Evolutionary conservation across 164 flowering plant species (phyloP), one percentile per base, ranked within the genome.

Genomic region (Malania oleifera): DNA sequence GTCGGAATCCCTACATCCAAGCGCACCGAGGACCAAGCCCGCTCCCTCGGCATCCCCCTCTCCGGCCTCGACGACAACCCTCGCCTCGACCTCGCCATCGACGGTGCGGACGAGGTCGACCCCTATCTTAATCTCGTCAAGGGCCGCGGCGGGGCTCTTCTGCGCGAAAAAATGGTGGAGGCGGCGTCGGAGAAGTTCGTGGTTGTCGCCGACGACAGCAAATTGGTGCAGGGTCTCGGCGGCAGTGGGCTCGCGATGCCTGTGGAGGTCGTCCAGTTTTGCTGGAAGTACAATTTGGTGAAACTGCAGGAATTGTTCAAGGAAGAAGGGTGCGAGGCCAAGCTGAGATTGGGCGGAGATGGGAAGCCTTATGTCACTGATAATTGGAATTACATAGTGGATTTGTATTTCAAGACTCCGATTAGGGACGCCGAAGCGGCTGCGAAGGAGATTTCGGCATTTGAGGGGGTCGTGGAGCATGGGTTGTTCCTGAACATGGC

Each of bases 381-480:
- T 67, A 89, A 89, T 54, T 60, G 70, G 13, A 89, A 89, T 59
- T 89, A 84, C 41, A 84, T 89, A 57, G 86, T 89, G 53, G 96
- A 89, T 67, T 80, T 89, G 81, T 86, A 82, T 54, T 89, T 86
- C 66, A 63, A 75, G 75, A 81, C 73, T 27, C 91, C 93, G 14
- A 84, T 89, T 22, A 75, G 55, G 66, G 96, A 89, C 56, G 81
- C 79, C 0, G 59, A 27, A 1, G 80, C 82, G 0, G 93, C 96
- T 0, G 93, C 85, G 61, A 74, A 61, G 63, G 93, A 78, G 70
- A 89, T 89, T 54, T 70, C 80, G 3, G 61, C 63, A 3, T 69
- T 89, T 7, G 87, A 86, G 67, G 96, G 96, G 26, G 96, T 89
- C 8, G 96, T 89, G 73, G 96, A 89, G 45, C 96, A 89, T 72